A percentile compares a stretch with the other conserved stretches of the same genome.
Conservation (phyloP, 768 basidiomycete species). For the Cubamyces lactineus region DNA sequence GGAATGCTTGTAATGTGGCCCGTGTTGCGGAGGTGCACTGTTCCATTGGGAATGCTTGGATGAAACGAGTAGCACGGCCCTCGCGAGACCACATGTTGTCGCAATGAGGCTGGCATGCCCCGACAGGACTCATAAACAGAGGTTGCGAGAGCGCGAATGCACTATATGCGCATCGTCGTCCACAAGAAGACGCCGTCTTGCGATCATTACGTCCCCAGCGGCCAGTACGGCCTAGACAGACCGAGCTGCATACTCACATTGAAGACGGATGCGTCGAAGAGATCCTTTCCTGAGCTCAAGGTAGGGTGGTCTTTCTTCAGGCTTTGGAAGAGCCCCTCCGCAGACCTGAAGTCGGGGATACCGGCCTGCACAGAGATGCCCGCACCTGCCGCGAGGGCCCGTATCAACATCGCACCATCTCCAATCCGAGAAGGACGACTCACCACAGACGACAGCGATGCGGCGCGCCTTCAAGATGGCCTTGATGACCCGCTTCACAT, state of each 20-base stretch:
- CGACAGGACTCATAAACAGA: neutral
- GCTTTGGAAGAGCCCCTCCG: slow-evolving; percentile 77
- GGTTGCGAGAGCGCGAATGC: neutral
- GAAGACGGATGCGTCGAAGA: slow-evolving; percentile 91
- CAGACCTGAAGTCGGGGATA: slow-evolving; percentile 88
- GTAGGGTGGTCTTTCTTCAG: slow-evolving; percentile 78
- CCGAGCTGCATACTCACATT: slow-evolving; percentile 53
- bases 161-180: slow-evolving; percentile 8
- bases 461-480: slow-evolving; percentile 79
- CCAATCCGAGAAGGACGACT: slow-evolving; percentile 33
- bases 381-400: slow-evolving; percentile 56
- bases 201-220: slow-evolving; percentile 1
- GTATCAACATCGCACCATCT: slow-evolving; percentile 6
- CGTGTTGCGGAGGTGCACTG: too few relatives aligned
- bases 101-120: neutral
- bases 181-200: neutral
- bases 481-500: slow-evolving; percentile 59
- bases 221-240: neutral
- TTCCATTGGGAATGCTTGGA: too few relatives aligned
- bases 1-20: too few relatives aligned
- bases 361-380: slow-evolving; percentile 88
- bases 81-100: neutral
- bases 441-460: slow-evolving; percentile 86
- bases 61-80: too few relatives aligned
- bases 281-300: slow-evolving; percentile 77